phyloP scores from a whole-genome alignment of 805 yeast genomes.

The Lipomyces lipofer region DNA sequence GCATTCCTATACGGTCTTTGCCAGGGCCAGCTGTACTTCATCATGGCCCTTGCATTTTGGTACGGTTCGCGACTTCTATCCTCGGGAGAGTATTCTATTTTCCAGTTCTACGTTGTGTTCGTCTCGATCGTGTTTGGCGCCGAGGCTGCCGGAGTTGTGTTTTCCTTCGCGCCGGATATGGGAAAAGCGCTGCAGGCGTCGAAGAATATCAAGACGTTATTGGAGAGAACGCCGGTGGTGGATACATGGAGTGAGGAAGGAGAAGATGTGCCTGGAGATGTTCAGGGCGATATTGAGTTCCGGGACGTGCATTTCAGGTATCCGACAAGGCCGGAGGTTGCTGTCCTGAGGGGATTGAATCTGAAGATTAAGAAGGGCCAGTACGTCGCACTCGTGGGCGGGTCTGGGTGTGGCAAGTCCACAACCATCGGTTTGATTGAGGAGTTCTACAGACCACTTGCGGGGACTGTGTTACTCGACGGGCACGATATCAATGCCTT shows the following conservation, averaged over 20 bases:
- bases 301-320: conserved; percentile 39
- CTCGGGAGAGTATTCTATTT: conserved; percentile 38
- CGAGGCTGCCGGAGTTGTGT: conserved; percentile 46
- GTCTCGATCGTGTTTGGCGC: conserved; percentile 46
- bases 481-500: conserved; percentile 51
- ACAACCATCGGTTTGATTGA: conserved; percentile 57
- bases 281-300: conserved; percentile 56
- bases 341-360: conserved; percentile 53
- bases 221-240: conserved; percentile 41
- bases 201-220: conserved; percentile 38
- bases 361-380: conserved; percentile 51
- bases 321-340: conserved; percentile 37
- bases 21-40: conserved; percentile 45
- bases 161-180: conserved; percentile 48
- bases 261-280: conserved; percentile 33
- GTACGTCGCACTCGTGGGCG: conserved; percentile 67
- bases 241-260: conserved; percentile 41
- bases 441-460: conserved; percentile 52
- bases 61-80: conserved; percentile 44
- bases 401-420: conserved; percentile 65
- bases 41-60: conserved; percentile 47
- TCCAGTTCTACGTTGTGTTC: conserved; percentile 45
- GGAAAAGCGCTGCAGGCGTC: conserved; percentile 47
- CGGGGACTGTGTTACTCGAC: conserved; percentile 54
- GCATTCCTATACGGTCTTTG: conserved; percentile 43